A percentile compares a stretch with the other conserved stretches of the same genome.
These are phyloP conservation scores for Penicillium lividum DNA, from an alignment of 495 filamentous ascomycete genomes.

Conservation along the genomic window DNA sequence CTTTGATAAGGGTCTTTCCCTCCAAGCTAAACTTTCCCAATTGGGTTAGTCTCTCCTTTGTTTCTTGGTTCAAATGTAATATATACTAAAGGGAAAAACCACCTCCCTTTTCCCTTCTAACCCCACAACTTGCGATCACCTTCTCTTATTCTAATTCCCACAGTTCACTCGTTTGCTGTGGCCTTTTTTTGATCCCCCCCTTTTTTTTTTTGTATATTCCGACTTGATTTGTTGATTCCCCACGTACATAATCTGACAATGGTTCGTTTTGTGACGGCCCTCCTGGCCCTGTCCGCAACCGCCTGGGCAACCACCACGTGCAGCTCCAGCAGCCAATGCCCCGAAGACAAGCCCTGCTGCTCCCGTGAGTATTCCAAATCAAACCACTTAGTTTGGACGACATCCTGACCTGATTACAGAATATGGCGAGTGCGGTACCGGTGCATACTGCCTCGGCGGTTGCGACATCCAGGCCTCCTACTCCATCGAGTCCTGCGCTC, in stretches of 20 bases:
- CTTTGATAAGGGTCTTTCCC: neutral
- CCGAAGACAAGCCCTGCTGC: constrained; percentile 78
- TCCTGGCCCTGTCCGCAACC: constrained; percentile 38
- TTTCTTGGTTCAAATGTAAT: neutral
- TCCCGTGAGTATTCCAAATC: constrained; percentile 67
- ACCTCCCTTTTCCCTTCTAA: neutral
- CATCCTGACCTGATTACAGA: constrained; percentile 50
- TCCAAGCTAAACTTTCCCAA: neutral
- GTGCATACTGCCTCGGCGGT: constrained; percentile 93
- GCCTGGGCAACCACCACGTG: constrained; percentile 48
- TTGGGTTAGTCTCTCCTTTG: neutral
- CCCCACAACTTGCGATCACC: constrained; percentile 11
- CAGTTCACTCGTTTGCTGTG: constrained; percentile 29
- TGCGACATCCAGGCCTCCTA: constrained; percentile 86
- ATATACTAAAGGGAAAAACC: neutral
- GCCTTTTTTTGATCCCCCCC: constrained; percentile 1
- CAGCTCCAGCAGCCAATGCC: constrained; percentile 65
- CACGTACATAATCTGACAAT: constrained; percentile 28
- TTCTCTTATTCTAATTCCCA: constrained; percentile 18
- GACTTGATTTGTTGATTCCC: constrained; percentile 13
- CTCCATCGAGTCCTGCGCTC: constrained; percentile 81
- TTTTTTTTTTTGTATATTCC: constrained; percentile 24
- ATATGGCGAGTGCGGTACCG: constrained; percentile 91
- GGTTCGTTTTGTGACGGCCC: constrained; percentile 37
- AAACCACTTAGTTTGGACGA: neutral